These are phyloP conservation scores for Lactarius sanguifluus DNA, from an alignment of 768 basidiomycete species.

Conservation along the genomic window DNA sequence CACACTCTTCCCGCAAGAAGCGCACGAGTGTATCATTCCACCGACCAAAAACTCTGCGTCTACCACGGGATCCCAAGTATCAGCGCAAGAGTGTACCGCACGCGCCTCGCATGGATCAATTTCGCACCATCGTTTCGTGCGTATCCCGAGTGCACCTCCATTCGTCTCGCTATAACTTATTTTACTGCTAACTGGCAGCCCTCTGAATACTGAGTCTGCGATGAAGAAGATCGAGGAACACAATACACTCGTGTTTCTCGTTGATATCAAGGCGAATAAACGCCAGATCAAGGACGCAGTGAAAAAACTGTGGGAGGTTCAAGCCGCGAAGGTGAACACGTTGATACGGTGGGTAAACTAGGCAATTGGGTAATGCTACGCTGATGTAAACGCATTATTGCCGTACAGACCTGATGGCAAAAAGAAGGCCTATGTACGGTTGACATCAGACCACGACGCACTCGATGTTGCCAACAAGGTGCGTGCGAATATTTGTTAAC, in stretches of 20 bases:
- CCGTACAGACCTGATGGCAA: slow-evolving; percentile 83
- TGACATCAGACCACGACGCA: slow-evolving; percentile 95
- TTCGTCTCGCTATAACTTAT: neutral
- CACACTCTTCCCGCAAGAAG: slow-evolving; percentile 74
- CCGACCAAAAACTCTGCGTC: slow-evolving; percentile 90
- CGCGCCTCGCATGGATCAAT: slow-evolving; percentile 94
- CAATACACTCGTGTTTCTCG: slow-evolving; percentile 98
- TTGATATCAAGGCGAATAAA: slow-evolving; percentile 95
- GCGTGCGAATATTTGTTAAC: slow-evolving; percentile 24
- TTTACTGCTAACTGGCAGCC: slow-evolving; percentile 41
- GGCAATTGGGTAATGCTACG: neutral
- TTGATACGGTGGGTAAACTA: slow-evolving; percentile 76
- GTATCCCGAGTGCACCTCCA: slow-evolving; percentile 35
- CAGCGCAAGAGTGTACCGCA: slow-evolving; percentile 94
- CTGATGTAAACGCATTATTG: neutral
- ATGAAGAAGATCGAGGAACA: slow-evolving; percentile 99
- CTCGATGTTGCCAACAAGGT: slow-evolving; percentile 98
- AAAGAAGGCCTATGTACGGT: slow-evolving; percentile 98
- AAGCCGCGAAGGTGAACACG: slow-evolving; percentile 96
- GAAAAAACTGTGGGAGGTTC: slow-evolving; percentile 98
- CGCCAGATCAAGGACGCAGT: slow-evolving; percentile 99
- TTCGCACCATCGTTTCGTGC: slow-evolving; percentile 88
- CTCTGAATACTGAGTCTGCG: slow-evolving; percentile 92
- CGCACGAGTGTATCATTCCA: slow-evolving; percentile 90
- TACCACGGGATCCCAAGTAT: slow-evolving; percentile 85